Conservation (phyloP, 2,329 filamentous ascomycete genomes). For the Claviceps sp. region DNA sequence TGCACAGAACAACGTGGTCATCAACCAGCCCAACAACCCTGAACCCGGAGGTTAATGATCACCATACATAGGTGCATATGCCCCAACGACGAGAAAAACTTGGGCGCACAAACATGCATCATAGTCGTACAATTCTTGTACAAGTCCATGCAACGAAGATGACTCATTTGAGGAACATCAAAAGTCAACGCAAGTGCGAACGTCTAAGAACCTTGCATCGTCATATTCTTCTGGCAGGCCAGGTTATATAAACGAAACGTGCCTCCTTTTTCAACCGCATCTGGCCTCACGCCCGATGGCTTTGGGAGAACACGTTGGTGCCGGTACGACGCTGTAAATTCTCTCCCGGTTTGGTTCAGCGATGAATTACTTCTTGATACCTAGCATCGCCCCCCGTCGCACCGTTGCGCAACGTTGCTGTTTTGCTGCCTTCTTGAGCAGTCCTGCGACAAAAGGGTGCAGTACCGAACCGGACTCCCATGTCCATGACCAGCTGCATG, state of each 20-base stretch:
- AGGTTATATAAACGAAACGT: not conserved
- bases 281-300: no score
- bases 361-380: not conserved
- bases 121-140: not conserved
- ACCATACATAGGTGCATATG: not conserved
- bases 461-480: not conserved
- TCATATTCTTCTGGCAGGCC: not conserved
- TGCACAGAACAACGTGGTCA: slow-evolving; percentile 3
- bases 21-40: not conserved
- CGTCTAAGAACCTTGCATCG: not conserved
- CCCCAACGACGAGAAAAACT: not conserved
- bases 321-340: not conserved
- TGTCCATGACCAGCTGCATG: not conserved
- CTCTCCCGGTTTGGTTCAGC: not conserved
- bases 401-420: not conserved
- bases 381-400: not conserved
- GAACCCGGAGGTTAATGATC: not conserved
- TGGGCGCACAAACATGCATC: not conserved
- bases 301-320: no score
- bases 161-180: not conserved
- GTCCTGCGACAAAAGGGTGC: not conserved
- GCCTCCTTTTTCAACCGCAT: not conserved
- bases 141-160: not conserved
- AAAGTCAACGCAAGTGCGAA: not conserved
- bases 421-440: not conserved